Conservation (phyloP, 345 rosid genomes). For the Euphorbia pulcherrima region DNA sequence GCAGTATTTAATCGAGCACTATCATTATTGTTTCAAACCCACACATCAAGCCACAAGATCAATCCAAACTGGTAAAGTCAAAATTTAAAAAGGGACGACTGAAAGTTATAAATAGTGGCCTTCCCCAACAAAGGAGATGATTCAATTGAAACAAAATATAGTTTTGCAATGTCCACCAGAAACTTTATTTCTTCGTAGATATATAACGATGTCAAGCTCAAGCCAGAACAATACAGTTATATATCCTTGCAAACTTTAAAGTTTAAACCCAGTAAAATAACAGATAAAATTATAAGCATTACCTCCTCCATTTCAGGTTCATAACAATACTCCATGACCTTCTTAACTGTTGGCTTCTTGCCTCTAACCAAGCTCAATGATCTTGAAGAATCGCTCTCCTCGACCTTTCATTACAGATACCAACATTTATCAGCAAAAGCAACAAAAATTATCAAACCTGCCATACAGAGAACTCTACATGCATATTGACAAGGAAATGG, state of each 20-base stretch:
- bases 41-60: background rate
- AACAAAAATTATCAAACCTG: background rate
- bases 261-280: background rate
- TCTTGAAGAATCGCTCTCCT: conserved; percentile 54
- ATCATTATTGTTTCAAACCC: background rate
- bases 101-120: background rate
- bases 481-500: conserved; percentile 8
- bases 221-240: conserved; percentile 8
- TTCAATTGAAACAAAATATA: background rate
- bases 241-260: background rate
- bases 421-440: background rate
- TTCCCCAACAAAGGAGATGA: background rate
- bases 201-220: background rate
- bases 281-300: conserved; percentile 20
- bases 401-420: conserved; percentile 45
- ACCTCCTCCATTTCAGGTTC: conserved; percentile 99
- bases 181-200: background rate
- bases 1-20: background rate
- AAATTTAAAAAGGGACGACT: background rate
- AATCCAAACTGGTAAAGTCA: background rate
- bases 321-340: conserved; percentile 85
- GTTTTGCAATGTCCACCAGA: background rate
- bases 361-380: conserved; percentile 54
- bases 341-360: conserved; percentile 62
- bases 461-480: background rate